These are phyloP conservation scores for Ambrosia artemisiifolia DNA, from an alignment of 129 eudicot genomes.

Conservation along the genomic window DNA sequence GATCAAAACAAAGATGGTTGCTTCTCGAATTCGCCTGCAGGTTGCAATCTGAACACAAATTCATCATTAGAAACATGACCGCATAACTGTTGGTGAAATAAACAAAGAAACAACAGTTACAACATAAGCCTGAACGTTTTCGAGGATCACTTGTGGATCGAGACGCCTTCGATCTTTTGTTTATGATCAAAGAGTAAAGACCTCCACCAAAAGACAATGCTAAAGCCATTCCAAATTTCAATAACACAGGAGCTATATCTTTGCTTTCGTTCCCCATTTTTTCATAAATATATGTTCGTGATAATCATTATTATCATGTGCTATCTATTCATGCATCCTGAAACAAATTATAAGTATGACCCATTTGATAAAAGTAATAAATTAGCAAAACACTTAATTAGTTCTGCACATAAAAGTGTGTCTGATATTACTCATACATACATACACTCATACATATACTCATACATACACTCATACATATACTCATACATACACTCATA, in stretches of 20 bases:
- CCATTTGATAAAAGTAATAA: conserved; percentile 15
- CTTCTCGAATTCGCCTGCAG: conserved; percentile 30
- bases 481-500: too few species aligned
- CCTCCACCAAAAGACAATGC: conserved; percentile 75
- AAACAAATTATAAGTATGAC: conserved; percentile 11
- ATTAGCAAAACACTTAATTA: conserved; percentile 16
- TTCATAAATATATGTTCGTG: not conserved
- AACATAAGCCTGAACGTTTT: conserved; percentile 19
- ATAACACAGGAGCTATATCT: conserved; percentile 44
- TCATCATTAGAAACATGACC: conserved; percentile 14
- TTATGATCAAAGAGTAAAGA: conserved; percentile 45
- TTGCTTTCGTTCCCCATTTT: conserved; percentile 44
- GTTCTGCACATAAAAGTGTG: not conserved
- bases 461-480: too few species aligned
- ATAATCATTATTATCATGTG: conserved; percentile 11
- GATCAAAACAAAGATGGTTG: conserved; percentile 25
- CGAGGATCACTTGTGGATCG: conserved; percentile 20
- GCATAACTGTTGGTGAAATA: not conserved
- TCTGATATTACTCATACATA: not conserved
- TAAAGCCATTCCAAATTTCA: conserved; percentile 74
- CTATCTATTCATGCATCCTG: conserved; percentile 1
- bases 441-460: too few species aligned
- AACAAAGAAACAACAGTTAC: not conserved
- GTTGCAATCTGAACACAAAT: conserved; percentile 38
- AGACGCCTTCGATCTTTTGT: conserved; percentile 40